Evolutionary conservation across 2,329 filamentous ascomycete genomes (phyloP), one percentile per base, ranked within the genome.

Genomic region (Pyrenophora seminiperda): DNA sequence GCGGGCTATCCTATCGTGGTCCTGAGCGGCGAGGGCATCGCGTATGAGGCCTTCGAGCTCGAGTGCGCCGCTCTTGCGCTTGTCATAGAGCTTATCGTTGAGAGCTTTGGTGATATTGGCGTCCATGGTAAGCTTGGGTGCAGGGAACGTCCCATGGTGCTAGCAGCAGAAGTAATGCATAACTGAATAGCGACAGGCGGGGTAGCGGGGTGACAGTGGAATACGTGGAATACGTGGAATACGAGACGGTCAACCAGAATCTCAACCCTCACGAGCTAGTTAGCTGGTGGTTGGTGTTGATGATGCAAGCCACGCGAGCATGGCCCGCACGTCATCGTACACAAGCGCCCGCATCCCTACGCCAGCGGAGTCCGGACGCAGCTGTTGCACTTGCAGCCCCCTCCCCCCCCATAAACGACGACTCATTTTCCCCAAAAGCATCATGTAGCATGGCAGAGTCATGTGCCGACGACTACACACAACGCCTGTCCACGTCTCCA

Each of bases 1-100:
- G 66, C 87, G 88, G 62, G 87, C 83, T 61, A 99, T 92, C 65
- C 83, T 84, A 47, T 89, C 85, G 66, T 91, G 87, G 68, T 97
- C 90, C 68, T 88, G 87, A 63, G 79, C 81, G 39, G 83, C 83
- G 53, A 90, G 86, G 19, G 92, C 84, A 69, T 96, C 91, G 58
- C 94, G 88, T 66, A 99, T 94, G 46, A 91, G 83, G 61, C 88
- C 88, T 76, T 99, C 94, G 62, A 99, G 87, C 63, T 99, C 94
- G 50, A 99, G 84, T 65, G 95, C 94, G 59, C 94, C 94, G 68
- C 91, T 87, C 76, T 99, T 99, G 72, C 95, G 86, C 80, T 95
- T 96, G 73, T 99, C 94, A 75, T 99, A 99, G 71, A 97, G 87
- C 83, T 97, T 99, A 78, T 99, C 94, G 73, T 95, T 96, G 71